These are phyloP conservation scores for Penicillium sp. DNA, from an alignment of 2,329 filamentous ascomycete genomes.

Conservation along the genomic window DNA sequence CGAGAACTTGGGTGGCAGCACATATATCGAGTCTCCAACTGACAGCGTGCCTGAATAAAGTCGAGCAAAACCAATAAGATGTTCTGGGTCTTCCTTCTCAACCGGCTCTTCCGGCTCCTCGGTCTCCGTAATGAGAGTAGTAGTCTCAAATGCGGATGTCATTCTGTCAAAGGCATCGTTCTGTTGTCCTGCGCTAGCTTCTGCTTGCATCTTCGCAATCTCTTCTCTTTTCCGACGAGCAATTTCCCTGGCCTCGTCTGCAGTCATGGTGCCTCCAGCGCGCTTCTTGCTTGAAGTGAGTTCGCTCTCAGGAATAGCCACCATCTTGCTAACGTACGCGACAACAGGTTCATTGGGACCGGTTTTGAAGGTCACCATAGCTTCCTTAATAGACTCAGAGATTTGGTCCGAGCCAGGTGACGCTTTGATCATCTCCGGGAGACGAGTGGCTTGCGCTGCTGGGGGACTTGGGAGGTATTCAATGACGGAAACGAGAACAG, in stretches of 20 bases:
- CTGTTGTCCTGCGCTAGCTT: slow-evolving; percentile 48
- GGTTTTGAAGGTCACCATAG: slow-evolving; percentile 79
- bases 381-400: slow-evolving; percentile 69
- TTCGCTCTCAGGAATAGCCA: slow-evolving; percentile 90
- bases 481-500: slow-evolving; percentile 88
- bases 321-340: slow-evolving; percentile 98
- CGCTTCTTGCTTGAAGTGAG: slow-evolving; percentile 79
- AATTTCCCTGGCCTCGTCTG: slow-evolving; percentile 87
- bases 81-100: slow-evolving; percentile 73
- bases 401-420: slow-evolving; percentile 78
- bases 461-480: slow-evolving; percentile 88
- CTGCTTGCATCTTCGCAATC: slow-evolving; percentile 76
- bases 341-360: slow-evolving; percentile 75
- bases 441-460: slow-evolving; percentile 74
- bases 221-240: slow-evolving; percentile 88
- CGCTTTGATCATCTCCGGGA: slow-evolving; percentile 76
- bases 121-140: slow-evolving; percentile 58
- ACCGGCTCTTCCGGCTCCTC: slow-evolving; percentile 56
- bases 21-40: slow-evolving; percentile 88
- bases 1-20: slow-evolving; percentile 90
- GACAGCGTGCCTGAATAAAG: slow-evolving; percentile 89
- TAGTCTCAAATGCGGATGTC: slow-evolving; percentile 62
- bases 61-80: slow-evolving; percentile 90
- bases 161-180: slow-evolving; percentile 59
- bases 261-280: slow-evolving; percentile 70